phyloP scores from a whole-genome alignment of 129 eudicot genomes.

The Mikania micrantha region DNA sequence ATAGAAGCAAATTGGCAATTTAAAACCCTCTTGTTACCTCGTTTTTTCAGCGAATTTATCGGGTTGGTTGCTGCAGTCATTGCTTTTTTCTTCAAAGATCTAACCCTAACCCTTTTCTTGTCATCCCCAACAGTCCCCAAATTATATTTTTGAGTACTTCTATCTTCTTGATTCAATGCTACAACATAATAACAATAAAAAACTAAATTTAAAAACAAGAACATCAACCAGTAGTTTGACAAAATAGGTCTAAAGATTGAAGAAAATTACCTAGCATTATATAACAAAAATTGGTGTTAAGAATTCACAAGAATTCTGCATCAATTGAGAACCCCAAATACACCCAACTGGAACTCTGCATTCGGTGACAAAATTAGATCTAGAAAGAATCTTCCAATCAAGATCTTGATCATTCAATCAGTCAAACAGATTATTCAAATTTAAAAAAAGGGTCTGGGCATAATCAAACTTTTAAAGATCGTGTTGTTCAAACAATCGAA shows the following conservation, averaged over 20 bases:
- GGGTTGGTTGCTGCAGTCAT: conserved; percentile 41
- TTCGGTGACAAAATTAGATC: conserved; percentile 20
- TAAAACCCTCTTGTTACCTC: conserved; percentile 33
- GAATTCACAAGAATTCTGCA: conserved; percentile 21
- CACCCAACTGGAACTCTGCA: conserved; percentile 21
- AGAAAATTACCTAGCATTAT: conserved; percentile 46
- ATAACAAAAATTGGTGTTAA: background rate
- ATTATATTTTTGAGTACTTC: conserved; percentile 43
- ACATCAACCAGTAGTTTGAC: background rate
- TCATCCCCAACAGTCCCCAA: conserved; percentile 57
- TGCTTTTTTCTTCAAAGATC: conserved; percentile 70
- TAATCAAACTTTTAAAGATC: background rate
- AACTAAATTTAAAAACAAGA: background rate
- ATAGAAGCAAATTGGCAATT: conserved; percentile 69
- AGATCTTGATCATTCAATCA: conserved; percentile 21
- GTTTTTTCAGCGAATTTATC: conserved; percentile 36
- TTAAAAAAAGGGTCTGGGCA: background rate
- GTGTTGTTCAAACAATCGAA: background rate
- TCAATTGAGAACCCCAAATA: conserved; percentile 18
- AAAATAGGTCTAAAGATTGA: background rate
- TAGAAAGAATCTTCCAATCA: background rate
- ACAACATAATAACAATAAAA: conserved; percentile 15
- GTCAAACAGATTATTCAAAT: background rate
- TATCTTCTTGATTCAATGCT: conserved; percentile 41
- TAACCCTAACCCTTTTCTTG: conserved; percentile 49